Evolutionary conservation across 345 rosid species (phyloP).

Genomic region (Reutealis trisperma): DNA sequence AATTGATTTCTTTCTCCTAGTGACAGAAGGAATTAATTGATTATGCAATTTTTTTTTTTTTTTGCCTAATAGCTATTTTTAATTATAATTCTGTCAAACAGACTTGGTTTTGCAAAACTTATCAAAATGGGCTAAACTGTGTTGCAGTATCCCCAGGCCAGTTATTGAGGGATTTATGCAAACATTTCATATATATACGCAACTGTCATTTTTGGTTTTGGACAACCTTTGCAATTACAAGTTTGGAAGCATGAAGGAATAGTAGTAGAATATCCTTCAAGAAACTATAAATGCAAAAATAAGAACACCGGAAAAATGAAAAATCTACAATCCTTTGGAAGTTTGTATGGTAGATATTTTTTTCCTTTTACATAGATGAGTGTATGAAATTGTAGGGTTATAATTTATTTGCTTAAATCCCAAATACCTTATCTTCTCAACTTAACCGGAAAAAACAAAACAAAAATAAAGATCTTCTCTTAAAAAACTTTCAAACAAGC

Average conservation of each 20-base stretch:
- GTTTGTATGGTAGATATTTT: slow-evolving; percentile 30
- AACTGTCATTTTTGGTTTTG: no score
- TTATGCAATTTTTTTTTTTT: no score
- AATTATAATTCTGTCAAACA: no score
- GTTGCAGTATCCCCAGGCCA: no score
- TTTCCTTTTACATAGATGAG: slow-evolving; percentile 3
- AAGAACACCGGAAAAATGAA: background rate
- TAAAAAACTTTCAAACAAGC: slow-evolving; percentile 11
- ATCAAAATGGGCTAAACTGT: no score
- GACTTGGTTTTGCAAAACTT: background rate
- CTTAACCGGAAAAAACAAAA: background rate
- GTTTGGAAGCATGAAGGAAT: background rate
- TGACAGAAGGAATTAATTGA: no score
- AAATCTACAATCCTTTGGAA: slow-evolving; percentile 18
- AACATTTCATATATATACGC: no score
- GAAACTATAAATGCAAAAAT: background rate
- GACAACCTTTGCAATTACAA: background rate
- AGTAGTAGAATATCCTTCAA: background rate
- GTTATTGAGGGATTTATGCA: no score
- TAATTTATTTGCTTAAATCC: slow-evolving; percentile 14
- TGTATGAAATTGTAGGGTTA: slow-evolving; percentile 27
- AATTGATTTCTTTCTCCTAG: no score
- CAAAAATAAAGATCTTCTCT: slow-evolving; percentile 2
- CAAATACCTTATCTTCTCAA: slow-evolving; percentile 20
- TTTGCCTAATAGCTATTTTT: no score